Percentiles rank a stretch among this genome's conserved stretches.
phyloP scores from a whole-genome alignment of 176 grass and related monocot species.

The Chloris gayana region DNA sequence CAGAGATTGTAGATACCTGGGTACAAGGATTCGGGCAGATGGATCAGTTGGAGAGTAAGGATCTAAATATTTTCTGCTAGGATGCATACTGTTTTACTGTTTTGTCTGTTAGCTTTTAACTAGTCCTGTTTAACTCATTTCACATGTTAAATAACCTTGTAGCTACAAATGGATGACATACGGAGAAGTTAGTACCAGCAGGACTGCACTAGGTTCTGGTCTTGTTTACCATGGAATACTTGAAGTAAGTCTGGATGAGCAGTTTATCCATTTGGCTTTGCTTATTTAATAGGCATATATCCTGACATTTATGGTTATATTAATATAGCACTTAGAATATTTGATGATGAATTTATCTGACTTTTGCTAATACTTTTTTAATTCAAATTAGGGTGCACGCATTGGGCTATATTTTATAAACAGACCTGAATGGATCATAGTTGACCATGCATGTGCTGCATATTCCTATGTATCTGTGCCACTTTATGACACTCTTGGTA shows the following conservation, averaged over 20 bases:
- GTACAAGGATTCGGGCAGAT: constrained; percentile 75
- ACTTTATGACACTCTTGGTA: constrained; percentile 97
- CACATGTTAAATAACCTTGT: constrained; percentile 23
- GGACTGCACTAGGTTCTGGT: constrained; percentile 85
- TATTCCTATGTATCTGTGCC: constrained; percentile 90
- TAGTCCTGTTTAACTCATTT: constrained; percentile 2
- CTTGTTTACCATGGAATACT: constrained; percentile 75
- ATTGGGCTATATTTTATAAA: constrained; percentile 98
- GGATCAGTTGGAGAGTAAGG: constrained; percentile 95
- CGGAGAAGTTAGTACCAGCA: constrained; percentile 74
- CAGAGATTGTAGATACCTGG: constrained; percentile 83
- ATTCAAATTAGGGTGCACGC: constrained; percentile 67
- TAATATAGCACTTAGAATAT: not conserved
- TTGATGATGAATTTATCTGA: constrained; percentile 8
- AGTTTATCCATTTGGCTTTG: constrained; percentile 8
- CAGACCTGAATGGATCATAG: constrained; percentile 86
- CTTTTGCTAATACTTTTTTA: not conserved
- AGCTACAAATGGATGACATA: constrained; percentile 99
- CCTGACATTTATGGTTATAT: constrained; percentile 19
- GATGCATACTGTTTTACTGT: not conserved
- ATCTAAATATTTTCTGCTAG: constrained; percentile 30
- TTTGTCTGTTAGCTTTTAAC: constrained; percentile 23
- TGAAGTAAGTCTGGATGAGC: constrained; percentile 57
- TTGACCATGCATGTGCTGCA: constrained; percentile 94
- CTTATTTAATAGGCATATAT: constrained; percentile 21